Evolutionary conservation across 2,329 filamentous ascomycete species (phyloP).

Genomic region (Colletotrichum higginsianum): DNA sequence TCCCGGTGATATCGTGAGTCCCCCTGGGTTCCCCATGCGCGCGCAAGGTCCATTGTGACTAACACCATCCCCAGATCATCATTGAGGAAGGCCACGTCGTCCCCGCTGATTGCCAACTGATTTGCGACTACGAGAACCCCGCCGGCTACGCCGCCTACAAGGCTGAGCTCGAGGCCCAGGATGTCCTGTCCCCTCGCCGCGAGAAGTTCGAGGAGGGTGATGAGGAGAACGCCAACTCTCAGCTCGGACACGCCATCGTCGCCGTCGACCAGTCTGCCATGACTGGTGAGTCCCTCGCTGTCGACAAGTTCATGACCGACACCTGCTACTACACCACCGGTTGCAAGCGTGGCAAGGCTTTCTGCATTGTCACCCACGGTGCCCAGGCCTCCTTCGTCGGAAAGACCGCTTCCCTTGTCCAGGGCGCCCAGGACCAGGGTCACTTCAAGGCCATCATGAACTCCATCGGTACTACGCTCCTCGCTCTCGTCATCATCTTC

Average conservation of each 20-base stretch:
- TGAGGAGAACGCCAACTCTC: conserved; percentile 65
- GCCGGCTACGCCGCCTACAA: conserved; percentile 67
- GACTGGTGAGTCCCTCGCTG: conserved; percentile 84
- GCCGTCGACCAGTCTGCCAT: conserved; percentile 86
- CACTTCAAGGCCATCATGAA: conserved; percentile 90
- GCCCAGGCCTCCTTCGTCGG: conserved; percentile 83
- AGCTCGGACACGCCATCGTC: conserved; percentile 76
- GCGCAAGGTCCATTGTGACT: background rate
- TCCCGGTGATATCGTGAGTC: conserved; percentile 80
- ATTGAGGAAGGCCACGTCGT: conserved; percentile 81
- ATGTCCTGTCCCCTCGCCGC: conserved; percentile 44
- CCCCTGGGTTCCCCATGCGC: background rate
- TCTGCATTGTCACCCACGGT: conserved; percentile 76
- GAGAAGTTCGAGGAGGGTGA: conserved; percentile 70
- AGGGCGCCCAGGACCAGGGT: conserved; percentile 82
- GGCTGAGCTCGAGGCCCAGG: conserved; percentile 76
- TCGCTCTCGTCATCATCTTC: conserved; percentile 84
- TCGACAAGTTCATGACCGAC: conserved; percentile 85
- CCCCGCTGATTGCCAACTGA: conserved; percentile 78
- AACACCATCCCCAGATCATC: conserved; percentile 64
- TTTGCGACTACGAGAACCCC: conserved; percentile 77
- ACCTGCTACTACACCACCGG: conserved; percentile 84
- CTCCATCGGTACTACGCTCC: conserved; percentile 80
- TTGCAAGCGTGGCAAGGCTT: conserved; percentile 85
- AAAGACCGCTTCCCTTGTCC: conserved; percentile 80